A percentile compares a stretch with the other conserved stretches of the same genome.
Conservation (phyloP, 306 rosid genomes). For the Castanea sativa region DNA sequence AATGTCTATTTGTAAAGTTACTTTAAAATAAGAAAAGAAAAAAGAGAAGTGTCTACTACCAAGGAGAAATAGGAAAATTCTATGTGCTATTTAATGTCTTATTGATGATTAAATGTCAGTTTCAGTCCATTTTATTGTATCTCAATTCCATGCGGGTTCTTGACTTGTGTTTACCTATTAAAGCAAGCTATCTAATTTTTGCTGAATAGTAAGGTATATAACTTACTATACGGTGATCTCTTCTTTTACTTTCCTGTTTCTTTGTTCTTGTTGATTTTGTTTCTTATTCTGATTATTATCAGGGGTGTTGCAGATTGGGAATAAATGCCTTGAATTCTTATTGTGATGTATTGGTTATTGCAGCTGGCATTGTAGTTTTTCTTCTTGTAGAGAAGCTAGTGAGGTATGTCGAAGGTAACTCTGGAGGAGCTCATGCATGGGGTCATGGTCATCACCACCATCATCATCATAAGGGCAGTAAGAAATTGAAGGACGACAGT, state of each 20-base stretch:
- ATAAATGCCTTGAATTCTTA: slow-evolving; percentile 19
- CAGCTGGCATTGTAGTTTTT: slow-evolving; percentile 93
- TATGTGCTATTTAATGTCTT: neutral
- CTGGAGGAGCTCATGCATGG: slow-evolving; percentile 62
- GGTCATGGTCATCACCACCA: slow-evolving; percentile 82
- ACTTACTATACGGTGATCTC: neutral
- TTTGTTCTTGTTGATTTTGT: slow-evolving; percentile 4
- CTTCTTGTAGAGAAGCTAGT: slow-evolving; percentile 92
- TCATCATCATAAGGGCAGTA: slow-evolving; percentile 54
- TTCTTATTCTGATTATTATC: neutral
- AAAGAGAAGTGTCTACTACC: neutral
- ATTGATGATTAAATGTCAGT: neutral
- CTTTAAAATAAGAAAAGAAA: no score
- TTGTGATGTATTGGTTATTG: slow-evolving; percentile 23
- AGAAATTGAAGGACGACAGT: slow-evolving; percentile 64
- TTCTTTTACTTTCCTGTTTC: slow-evolving; percentile 8
- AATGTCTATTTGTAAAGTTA: neutral
- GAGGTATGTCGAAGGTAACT: slow-evolving; percentile 86
- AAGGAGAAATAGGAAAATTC: neutral
- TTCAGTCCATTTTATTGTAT: neutral
- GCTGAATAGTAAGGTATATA: neutral
- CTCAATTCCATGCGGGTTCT: neutral
- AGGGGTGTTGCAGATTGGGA: slow-evolving; percentile 14
- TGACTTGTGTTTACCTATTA: neutral
- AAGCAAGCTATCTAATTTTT: neutral